Percentiles rank a stretch among this genome's conserved stretches.
These are phyloP conservation scores for Ogataea neopini DNA, from an alignment of 805 yeast species.

Conservation along the genomic window DNA sequence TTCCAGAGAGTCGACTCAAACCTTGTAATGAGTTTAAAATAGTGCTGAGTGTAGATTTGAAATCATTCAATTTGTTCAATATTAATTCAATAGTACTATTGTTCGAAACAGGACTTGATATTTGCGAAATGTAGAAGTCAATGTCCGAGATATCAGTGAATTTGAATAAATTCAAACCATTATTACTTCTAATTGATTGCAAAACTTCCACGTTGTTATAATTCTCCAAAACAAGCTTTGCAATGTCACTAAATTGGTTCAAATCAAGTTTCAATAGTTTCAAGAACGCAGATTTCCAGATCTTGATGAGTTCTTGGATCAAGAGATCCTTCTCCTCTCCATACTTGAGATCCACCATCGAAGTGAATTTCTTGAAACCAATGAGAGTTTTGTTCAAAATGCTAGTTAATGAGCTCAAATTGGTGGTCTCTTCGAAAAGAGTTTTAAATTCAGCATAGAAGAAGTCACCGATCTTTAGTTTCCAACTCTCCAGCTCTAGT, in stretches of 20 bases:
- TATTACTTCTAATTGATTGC: conserved; percentile 11
- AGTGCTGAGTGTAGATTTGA: conserved; percentile 17
- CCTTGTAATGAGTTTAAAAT: conserved; percentile 23
- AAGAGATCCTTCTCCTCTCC: conserved; percentile 9
- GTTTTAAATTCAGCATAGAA: conserved; percentile 12
- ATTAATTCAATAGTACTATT: conserved; percentile 18
- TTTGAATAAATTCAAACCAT: conserved; percentile 24
- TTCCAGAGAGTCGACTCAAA: conserved; percentile 20
- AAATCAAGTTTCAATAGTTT: conserved; percentile 16
- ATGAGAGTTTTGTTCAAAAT: conserved; percentile 23
- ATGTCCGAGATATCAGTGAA: conserved; percentile 26
- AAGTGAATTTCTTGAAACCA: conserved; percentile 34
- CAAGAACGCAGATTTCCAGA: conserved; percentile 25
- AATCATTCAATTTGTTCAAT: conserved; percentile 20
- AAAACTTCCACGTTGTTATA: conserved; percentile 14
- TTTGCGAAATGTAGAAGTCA: conserved; percentile 21
- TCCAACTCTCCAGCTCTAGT: conserved; percentile 22
- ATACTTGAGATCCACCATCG: conserved; percentile 26
- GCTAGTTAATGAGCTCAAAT: conserved; percentile 22
- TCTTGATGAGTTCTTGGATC: conserved; percentile 17
- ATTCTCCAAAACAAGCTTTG: conserved; percentile 20
- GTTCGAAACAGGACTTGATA: conserved; percentile 17
- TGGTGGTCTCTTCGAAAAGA: conserved; percentile 10
- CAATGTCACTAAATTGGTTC: conserved; percentile 22
- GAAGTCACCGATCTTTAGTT: conserved; percentile 19